A percentile compares a stretch with the other conserved stretches of the same genome.
These are phyloP conservation scores for Fraxinus nigra DNA, from an alignment of 305 asterid species.

Conservation along the genomic window DNA sequence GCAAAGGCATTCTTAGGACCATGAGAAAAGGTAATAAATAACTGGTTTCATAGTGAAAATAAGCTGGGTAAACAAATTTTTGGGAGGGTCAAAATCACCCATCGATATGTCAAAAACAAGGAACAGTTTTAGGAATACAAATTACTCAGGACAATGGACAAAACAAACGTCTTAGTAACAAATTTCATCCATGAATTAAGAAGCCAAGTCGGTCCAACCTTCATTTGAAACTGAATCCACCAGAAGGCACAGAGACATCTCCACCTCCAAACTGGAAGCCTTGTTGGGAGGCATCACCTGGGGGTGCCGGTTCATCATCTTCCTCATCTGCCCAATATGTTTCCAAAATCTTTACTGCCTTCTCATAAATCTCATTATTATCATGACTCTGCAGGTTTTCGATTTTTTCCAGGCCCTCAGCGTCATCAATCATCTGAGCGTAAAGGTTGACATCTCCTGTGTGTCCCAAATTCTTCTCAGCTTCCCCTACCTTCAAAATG, in stretches of 20 bases:
- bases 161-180: neutral
- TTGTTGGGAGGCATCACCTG: constrained; percentile 50
- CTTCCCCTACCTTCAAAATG: constrained; percentile 79
- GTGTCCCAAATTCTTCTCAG: constrained; percentile 66
- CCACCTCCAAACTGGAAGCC: constrained; percentile 70
- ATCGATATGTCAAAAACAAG: neutral
- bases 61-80: constrained; percentile 20
- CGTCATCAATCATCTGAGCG: constrained; percentile 82
- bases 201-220: neutral
- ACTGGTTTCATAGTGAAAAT: neutral
- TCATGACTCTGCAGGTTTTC: constrained; percentile 87
- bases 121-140: constrained; percentile 12
- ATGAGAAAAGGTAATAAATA: neutral
- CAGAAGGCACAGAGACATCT: constrained; percentile 50
- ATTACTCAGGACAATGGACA: neutral
- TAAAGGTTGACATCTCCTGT: constrained; percentile 56
- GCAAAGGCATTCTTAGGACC: neutral
- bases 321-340: constrained; percentile 84
- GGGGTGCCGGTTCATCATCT: constrained; percentile 59
- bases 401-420: constrained; percentile 78
- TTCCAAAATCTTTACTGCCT: constrained; percentile 84
- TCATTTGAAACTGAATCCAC: constrained; percentile 68
- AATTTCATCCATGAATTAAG: neutral
- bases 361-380: constrained; percentile 77
- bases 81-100: constrained; percentile 29